Evolutionary conservation across 805 yeast species (phyloP).

Genomic region (Saccharomycopsis vini): DNA sequence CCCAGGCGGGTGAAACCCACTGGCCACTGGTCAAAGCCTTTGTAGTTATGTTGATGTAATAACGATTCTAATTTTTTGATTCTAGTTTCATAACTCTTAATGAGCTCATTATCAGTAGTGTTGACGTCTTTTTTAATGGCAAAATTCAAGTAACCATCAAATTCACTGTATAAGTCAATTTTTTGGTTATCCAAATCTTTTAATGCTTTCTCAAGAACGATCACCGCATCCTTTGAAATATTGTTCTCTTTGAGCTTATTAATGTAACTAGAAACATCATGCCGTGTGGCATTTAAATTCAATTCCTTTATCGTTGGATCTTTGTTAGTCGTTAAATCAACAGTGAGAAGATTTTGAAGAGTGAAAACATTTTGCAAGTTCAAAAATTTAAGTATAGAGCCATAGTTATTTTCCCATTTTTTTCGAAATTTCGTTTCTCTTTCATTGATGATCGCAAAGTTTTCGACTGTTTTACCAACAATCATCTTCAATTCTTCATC

Average conservation of each 20-base stretch:
- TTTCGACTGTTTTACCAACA: slow-evolving; percentile 40
- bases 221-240: slow-evolving; percentile 28
- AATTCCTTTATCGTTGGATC: slow-evolving; percentile 16
- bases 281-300: slow-evolving; percentile 18
- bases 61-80: slow-evolving; percentile 71
- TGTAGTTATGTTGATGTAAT: slow-evolving; percentile 63
- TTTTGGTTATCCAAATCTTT: slow-evolving; percentile 24
- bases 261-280: slow-evolving; percentile 32
- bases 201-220: slow-evolving; percentile 31
- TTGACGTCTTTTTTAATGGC: slow-evolving; percentile 5
- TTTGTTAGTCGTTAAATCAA: slow-evolving; percentile 5
- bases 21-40: slow-evolving; percentile 40
- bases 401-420: slow-evolving; percentile 59
- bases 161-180: slow-evolving; percentile 8
- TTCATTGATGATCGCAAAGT: slow-evolving; percentile 45
- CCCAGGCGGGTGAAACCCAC: slow-evolving; percentile 5
- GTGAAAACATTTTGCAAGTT: slow-evolving; percentile 16
- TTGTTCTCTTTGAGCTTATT: slow-evolving; percentile 25
- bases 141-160: slow-evolving; percentile 13
- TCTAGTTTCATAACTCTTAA: slow-evolving; percentile 59
- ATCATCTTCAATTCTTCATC: slow-evolving; percentile 24
- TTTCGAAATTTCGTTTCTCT: slow-evolving; percentile 47
- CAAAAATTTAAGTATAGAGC: slow-evolving; percentile 34
- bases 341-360: slow-evolving; percentile 9
- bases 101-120: slow-evolving; percentile 27